A percentile compares a stretch with the other conserved stretches of the same genome.
Conservation (phyloP, 768 basidiomycete genomes). For the Mycena chlorophos region DNA sequence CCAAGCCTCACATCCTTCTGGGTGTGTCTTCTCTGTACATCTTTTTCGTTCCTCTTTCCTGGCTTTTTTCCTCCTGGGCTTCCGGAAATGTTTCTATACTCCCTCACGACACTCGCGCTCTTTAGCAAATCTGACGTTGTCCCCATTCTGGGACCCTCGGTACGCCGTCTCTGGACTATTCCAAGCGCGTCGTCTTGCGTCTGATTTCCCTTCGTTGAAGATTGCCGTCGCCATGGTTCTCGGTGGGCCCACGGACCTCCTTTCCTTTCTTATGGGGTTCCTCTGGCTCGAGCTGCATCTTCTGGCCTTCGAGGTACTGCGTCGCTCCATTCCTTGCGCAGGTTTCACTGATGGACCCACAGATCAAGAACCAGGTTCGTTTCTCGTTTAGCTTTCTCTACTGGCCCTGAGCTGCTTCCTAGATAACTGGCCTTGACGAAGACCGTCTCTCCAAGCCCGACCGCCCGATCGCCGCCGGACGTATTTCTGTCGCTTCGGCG, state of each 20-base stretch:
- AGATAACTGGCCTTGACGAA: constrained; percentile 24
- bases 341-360: not conserved
- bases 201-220: not conserved
- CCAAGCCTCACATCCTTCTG: not conserved
- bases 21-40: not conserved
- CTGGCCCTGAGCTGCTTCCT: not conserved
- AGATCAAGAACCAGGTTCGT: constrained; percentile 24
- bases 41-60: not conserved
- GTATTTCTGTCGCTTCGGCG: constrained; percentile 17
- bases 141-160: constrained; percentile 13
- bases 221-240: constrained; percentile 22
- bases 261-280: constrained; percentile 19
- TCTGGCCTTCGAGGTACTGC: constrained; percentile 19
- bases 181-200: not conserved
- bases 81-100: constrained; percentile 1
- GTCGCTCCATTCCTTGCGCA: not conserved
- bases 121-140: constrained; percentile 17
- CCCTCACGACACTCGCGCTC: constrained; percentile 5
- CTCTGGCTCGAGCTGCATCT: constrained; percentile 18
- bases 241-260: constrained; percentile 7
- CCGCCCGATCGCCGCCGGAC: constrained; percentile 24
- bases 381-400: not conserved
- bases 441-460: constrained; percentile 25
- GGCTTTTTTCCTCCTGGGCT: not conserved
- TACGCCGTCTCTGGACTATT: not conserved